These are phyloP conservation scores for Leptosphaerulina australis DNA, from an alignment of 2,329 filamentous ascomycete species.

Conservation along the genomic window DNA sequence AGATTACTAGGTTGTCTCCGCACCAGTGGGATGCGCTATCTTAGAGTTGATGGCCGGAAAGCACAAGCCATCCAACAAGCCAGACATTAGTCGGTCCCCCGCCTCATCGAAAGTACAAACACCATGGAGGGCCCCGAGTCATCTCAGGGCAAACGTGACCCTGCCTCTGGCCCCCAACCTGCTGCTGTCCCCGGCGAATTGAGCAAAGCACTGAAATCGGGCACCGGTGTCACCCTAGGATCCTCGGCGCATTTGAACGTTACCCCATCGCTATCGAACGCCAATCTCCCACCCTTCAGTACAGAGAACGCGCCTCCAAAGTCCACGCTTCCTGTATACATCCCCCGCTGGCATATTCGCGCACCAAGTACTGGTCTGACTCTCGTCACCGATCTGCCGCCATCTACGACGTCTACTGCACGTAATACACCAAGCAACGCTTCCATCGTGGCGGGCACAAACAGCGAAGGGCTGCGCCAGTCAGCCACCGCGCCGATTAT, in stretches of 20 bases:
- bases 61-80: slow-evolving; percentile 22
- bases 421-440: slow-evolving; percentile 29
- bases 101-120: slow-evolving; percentile 33
- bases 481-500: slow-evolving; percentile 48
- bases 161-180: slow-evolving; percentile 23
- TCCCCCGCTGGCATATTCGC: slow-evolving; percentile 33
- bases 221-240: slow-evolving; percentile 4
- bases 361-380: slow-evolving; percentile 33
- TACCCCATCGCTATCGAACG: slow-evolving; percentile 6
- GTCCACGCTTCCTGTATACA: slow-evolving; percentile 30
- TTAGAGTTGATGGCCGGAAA: slow-evolving; percentile 13
- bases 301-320: slow-evolving; percentile 26
- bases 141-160: slow-evolving; percentile 19
- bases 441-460: slow-evolving; percentile 42
- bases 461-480: slow-evolving; percentile 37
- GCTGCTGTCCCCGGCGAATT: slow-evolving; percentile 21
- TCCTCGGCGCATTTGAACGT: slow-evolving; percentile 9
- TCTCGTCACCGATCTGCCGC: slow-evolving; percentile 41
- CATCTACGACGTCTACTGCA: slow-evolving; percentile 31
- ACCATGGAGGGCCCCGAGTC: slow-evolving; percentile 42
- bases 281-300: slow-evolving; percentile 9
- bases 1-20: slow-evolving; percentile 3
- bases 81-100: slow-evolving; percentile 34
- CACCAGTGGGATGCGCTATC: slow-evolving; percentile 12
- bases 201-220: slow-evolving; percentile 12